Base-by-base conservation (phyloP, 2,329 filamentous ascomycete species). In the Alternaria consortialis region DNA sequence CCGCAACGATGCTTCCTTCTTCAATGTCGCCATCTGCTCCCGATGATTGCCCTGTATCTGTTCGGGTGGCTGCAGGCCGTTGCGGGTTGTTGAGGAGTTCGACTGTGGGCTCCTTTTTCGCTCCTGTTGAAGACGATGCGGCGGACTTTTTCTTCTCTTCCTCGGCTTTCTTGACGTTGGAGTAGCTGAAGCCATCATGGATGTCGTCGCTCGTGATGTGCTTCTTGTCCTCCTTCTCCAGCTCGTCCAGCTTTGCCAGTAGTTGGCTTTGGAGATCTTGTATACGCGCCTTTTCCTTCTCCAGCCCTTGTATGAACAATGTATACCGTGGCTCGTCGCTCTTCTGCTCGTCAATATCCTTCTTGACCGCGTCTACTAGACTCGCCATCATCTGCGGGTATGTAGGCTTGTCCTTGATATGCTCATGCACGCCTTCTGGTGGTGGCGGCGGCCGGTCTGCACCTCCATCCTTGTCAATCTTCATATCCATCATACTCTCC, bases 301-400 rank as follows among this genome's bases (percentile, higher is more conserved):
- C 86, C 15, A 98, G 87, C 72, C 95, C 94, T 48, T 86, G 85
- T 29, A 96, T 84, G 83, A 96, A 97, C 53, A 86, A 90, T 48
- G 86, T 84, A 75, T 91, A 93, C 52, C 91, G 83, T 48, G 78
- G 87, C 20, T 86, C 84, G 0, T 86, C 84, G 63, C 90, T 88
- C 79, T 91, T 91, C 20, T 78, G 75, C 75, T 93, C 91, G 57
- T 94, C 91, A 36, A 97, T 84, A 52, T 91, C 88, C 67, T 92
- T 88, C 80, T 97, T 97, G 42, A 98, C 93, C 79, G 97, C 91
- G 73, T 99, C 95, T 20, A 98, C 86, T 71, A 99, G 80, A n/a
- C 90, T 88, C n/a, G 92, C 92, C 91, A 99, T 94, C 95, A 99
- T 99, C 83, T 96, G 93, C 39, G 93, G 95, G 76, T 97, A 99